Evolutionary conservation across 2,329 filamentous ascomycete genomes (phyloP).

Genomic region (Westerdykella aurantiaca): DNA sequence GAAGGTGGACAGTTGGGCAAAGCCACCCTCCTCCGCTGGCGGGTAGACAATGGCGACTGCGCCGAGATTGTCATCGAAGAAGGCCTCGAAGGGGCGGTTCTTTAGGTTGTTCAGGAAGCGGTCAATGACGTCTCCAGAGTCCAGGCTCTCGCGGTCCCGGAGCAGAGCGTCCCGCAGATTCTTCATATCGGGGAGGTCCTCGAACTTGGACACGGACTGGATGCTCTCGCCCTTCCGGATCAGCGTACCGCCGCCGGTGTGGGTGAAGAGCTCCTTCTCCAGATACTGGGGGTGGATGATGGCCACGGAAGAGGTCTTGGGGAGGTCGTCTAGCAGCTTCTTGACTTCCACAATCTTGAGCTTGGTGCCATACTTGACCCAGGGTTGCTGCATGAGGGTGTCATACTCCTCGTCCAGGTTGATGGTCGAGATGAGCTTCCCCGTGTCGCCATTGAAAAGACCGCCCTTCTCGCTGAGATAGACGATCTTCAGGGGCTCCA

Average conservation of each 20-base stretch:
- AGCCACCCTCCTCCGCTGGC: slow-evolving; percentile 56
- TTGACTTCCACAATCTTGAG: slow-evolving; percentile 98
- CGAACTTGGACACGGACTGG: slow-evolving; percentile 62
- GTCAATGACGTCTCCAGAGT: slow-evolving; percentile 78
- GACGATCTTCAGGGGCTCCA: slow-evolving; percentile 94
- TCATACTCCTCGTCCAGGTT: slow-evolving; percentile 97
- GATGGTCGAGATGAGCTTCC: slow-evolving; percentile 92
- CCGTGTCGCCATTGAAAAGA: slow-evolving; percentile 86
- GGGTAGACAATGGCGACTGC: slow-evolving; percentile 85
- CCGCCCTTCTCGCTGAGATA: slow-evolving; percentile 98
- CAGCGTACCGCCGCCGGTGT: slow-evolving; percentile 88
- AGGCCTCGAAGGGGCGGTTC: slow-evolving; percentile 78
- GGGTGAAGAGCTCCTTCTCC: slow-evolving; percentile 94
- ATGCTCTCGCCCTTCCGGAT: slow-evolving; percentile 91
- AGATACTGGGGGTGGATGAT: slow-evolving; percentile 96
- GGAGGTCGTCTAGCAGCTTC: slow-evolving; percentile 81
- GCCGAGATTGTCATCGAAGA: slow-evolving; percentile 91
- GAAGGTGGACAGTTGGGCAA: slow-evolving; percentile 82
- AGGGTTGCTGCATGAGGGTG: slow-evolving; percentile 83
- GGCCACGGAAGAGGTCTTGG: slow-evolving; percentile 87
- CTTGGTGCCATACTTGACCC: slow-evolving; percentile 90
- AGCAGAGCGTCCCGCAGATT: slow-evolving; percentile 78
- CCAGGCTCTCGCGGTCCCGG: slow-evolving; percentile 72
- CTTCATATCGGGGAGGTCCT: slow-evolving; percentile 68
- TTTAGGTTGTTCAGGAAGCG: slow-evolving; percentile 76